phyloP scores from a whole-genome alignment of 2,329 filamentous ascomycete genomes.

The Triangularia verruculosa region DNA sequence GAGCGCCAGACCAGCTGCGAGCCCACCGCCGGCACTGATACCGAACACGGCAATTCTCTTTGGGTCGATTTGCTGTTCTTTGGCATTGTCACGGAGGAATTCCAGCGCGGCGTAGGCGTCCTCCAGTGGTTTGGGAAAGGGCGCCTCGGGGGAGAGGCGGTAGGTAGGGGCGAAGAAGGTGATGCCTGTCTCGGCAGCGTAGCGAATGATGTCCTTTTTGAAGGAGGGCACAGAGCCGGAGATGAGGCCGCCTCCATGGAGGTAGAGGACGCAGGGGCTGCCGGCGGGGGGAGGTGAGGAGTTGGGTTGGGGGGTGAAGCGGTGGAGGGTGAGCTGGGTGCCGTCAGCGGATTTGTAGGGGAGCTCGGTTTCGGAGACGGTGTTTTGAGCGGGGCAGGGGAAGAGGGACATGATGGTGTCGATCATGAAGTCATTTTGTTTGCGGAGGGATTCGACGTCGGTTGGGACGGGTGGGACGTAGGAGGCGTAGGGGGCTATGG shows the following conservation, averaged over 20 bases:
- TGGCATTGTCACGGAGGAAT: slow-evolving; percentile 35
- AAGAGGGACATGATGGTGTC: not conserved
- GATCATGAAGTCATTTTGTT: slow-evolving; percentile 6
- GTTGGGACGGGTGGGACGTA: not conserved
- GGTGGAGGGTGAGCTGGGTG: slow-evolving; percentile 15
- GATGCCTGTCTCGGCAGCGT: slow-evolving; percentile 19
- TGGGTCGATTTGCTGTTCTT: slow-evolving; percentile 26
- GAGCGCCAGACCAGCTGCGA: slow-evolving; percentile 35
- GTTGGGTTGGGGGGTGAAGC: slow-evolving; percentile 11
- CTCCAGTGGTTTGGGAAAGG: slow-evolving; percentile 43
- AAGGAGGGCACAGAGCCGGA: slow-evolving; percentile 23
- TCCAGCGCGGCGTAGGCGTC: slow-evolving; percentile 35
- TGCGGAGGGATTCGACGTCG: slow-evolving; percentile 9
- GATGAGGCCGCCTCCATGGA: slow-evolving; percentile 32
- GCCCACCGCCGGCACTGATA: slow-evolving; percentile 29
- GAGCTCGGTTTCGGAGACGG: slow-evolving; percentile 11
- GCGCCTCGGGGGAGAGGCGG: slow-evolving; percentile 47
- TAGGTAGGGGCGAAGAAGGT: slow-evolving; percentile 43
- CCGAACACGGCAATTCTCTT: slow-evolving; percentile 29
- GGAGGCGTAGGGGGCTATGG: not conserved
- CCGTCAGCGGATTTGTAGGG: slow-evolving; percentile 11
- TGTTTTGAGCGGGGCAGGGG: not conserved
- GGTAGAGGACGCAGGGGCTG: slow-evolving; percentile 21
- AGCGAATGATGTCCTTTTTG: slow-evolving; percentile 16
- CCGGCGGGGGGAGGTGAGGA: not conserved